phyloP scores from a whole-genome alignment of 768 basidiomycete species.

The Leccinum disarticulatum region DNA sequence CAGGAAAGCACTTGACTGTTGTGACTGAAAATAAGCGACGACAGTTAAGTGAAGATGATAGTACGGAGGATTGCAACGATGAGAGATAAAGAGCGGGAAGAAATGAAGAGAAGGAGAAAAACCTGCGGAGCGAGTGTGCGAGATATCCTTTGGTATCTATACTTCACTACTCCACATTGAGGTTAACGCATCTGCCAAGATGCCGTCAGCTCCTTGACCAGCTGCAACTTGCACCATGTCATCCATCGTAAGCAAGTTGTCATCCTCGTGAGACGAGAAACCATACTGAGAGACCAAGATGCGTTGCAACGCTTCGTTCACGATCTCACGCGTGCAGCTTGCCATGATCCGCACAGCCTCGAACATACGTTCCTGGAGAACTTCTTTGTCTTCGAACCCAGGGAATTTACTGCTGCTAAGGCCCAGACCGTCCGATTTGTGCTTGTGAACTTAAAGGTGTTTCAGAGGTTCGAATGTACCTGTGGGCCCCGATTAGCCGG shows the following conservation, averaged over 20 bases:
- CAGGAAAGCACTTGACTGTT: too few species aligned
- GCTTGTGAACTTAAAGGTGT: conserved; percentile 24
- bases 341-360: not conserved
- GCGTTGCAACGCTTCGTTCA: not conserved
- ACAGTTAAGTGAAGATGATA: too few species aligned
- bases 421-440: conserved; percentile 44
- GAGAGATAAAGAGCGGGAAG: too few species aligned
- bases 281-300: not conserved
- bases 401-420: conserved; percentile 46
- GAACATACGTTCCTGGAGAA: not conserved
- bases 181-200: not conserved
- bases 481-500: not conserved
- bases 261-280: not conserved
- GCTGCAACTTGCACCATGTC: not conserved
- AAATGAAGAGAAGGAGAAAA: too few species aligned
- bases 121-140: too few species aligned
- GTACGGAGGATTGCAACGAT: too few species aligned
- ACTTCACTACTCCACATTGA: too few species aligned
- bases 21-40: too few species aligned
- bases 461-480: conserved; percentile 35
- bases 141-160: too few species aligned
- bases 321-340: not conserved
- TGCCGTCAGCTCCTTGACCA: not conserved
- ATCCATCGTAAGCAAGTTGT: not conserved
- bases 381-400: conserved; percentile 41